Percentiles rank a stretch among this genome's conserved stretches.
Conservation (phyloP, 129 eudicot species). For the Calendula officinalis region DNA sequence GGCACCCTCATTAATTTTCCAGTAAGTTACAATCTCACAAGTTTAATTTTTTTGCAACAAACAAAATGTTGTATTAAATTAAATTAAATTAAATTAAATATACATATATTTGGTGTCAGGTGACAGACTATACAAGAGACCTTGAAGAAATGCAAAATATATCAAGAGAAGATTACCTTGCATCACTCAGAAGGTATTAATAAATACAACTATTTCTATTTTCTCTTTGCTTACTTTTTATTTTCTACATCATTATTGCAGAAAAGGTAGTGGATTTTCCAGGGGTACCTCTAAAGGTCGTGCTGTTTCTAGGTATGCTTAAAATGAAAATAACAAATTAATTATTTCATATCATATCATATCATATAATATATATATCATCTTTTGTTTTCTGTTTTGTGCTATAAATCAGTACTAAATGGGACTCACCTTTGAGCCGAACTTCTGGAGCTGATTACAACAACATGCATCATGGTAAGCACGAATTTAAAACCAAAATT, state of each 20-base stretch:
- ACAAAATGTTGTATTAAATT: neutral
- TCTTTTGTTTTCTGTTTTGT: conserved; percentile 21
- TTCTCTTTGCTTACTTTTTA: conserved; percentile 21
- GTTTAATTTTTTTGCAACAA: neutral
- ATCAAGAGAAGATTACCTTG: conserved; percentile 96
- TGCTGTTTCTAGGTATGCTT: conserved; percentile 72
- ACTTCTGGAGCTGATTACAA: conserved; percentile 67
- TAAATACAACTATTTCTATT: neutral
- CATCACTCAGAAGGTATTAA: conserved; percentile 82
- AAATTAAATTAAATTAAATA: conserved; percentile 9
- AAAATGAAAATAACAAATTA: neutral
- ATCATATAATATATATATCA: conserved; percentile 9
- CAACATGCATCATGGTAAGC: conserved; percentile 68
- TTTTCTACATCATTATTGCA: conserved; percentile 38
- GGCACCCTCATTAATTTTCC: conserved; percentile 98
- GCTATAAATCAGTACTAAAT: conserved; percentile 44
- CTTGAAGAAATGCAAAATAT: conserved; percentile 98
- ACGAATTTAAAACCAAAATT: conserved; percentile 1
- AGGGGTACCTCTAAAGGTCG: conserved; percentile 92
- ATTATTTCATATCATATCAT: neutral
- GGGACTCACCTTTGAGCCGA: conserved; percentile 79
- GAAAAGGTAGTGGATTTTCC: conserved; percentile 98
- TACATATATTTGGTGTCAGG: conserved; percentile 49
- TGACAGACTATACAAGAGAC: conserved; percentile 88
- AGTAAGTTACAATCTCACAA: conserved; percentile 47